Base-by-base conservation (phyloP, 768 basidiomycete species). In the Infundibulicybe gibba region DNA sequence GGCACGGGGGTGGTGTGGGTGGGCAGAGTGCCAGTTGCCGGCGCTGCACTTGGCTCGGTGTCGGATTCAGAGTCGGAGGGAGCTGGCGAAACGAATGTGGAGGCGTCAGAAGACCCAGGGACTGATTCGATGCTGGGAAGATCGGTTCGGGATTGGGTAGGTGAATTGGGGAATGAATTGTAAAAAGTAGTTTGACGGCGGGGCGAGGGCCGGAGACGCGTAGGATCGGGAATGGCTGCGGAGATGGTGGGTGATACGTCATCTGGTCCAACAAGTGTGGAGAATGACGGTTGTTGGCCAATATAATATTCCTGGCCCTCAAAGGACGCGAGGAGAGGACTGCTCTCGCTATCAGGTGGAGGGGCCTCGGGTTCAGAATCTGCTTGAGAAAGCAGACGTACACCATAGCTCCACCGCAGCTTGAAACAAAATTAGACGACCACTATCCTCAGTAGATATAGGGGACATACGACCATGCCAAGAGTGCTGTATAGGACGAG, bases 331-430 rank as follows among this genome's bases (percentile, higher is more conserved):
- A 77, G 61, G 1, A 76, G 61, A 3, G 74, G 70, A 13, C 67
- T 66, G 2, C 54, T 61, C 45, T 71, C 69, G 31, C 70, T 58
- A 3, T 48, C 33, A 11, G 49, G 51, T 6, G 55, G 57, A 42
- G 53, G 32, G 33, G 52, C 45, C 12, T 44, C 51, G 8, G 49
- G 52, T 25, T 51, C 45, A 30, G 46, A 48, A 48, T 90, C 89
- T 2, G 89, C 86, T 47, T 78, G 79, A 0, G 89, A 77, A 6
- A 97, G 75, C 0, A 95, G 72, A 42, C 76, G 79, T n/a, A 97
- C 85, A 15, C 94, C 94, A 62, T 88, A 91, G 45, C 90, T 94
- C 89, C 95, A 97, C 13, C 94, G 86, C 25, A 97, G 67, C 90
- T 90, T 12, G 17, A 3, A 17, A 32, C 6, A 11, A 16, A 8